These are phyloP conservation scores for Syzygium malaccense DNA, from an alignment of 441 rosid genomes.

Conservation along the genomic window DNA sequence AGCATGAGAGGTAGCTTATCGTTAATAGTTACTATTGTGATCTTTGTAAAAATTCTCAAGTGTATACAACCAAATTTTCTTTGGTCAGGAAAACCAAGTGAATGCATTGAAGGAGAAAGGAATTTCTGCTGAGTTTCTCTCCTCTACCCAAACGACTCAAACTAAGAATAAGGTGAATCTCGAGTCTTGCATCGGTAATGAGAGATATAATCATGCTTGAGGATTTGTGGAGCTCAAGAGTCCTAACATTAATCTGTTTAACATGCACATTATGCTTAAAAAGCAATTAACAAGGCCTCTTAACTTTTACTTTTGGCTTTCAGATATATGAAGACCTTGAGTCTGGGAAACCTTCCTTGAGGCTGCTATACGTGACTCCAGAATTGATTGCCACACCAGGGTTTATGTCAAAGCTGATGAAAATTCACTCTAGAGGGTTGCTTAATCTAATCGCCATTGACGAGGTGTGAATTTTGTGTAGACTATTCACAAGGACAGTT, in stretches of 20 bases:
- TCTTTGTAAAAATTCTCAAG: background rate
- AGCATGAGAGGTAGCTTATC: conserved; percentile 5
- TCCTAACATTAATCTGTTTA: background rate
- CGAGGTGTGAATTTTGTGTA: conserved; percentile 47
- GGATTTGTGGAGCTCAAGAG: background rate
- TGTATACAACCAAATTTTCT: background rate
- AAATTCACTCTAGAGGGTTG: conserved; percentile 70
- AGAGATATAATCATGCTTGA: background rate
- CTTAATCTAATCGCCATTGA: conserved; percentile 87
- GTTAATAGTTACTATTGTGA: background rate
- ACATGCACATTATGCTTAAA: background rate
- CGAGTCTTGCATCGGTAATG: background rate
- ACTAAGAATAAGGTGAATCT: conserved; percentile 59
- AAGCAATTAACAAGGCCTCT: background rate
- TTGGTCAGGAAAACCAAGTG: conserved; percentile 82
- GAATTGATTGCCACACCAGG: conserved; percentile 81
- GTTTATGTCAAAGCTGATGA: conserved; percentile 73
- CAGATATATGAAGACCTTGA: conserved; percentile 92
- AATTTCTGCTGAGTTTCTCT: conserved; percentile 85
- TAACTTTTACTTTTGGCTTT: conserved; percentile 1
- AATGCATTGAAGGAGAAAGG: conserved; percentile 82
- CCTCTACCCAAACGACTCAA: conserved; percentile 62
- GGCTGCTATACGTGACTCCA: conserved; percentile 90
- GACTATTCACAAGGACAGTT: background rate
- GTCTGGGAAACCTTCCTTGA: conserved; percentile 73